Evolutionary conservation across 805 yeast genomes (phyloP).

Genomic region (Candida sanyiensis): DNA sequence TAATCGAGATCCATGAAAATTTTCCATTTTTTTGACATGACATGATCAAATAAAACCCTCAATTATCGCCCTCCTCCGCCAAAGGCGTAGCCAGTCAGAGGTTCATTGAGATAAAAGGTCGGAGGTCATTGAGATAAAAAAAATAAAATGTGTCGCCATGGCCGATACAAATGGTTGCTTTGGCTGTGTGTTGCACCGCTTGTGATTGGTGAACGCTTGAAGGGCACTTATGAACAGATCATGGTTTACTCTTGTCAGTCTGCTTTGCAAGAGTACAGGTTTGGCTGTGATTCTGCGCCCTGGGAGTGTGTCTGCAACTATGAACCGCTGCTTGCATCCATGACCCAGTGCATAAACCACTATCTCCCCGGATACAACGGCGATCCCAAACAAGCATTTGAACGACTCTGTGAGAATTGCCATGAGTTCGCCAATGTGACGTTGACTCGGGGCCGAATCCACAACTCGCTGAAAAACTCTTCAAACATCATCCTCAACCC

Average conservation of each 20-base stretch:
- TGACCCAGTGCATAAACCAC: constrained; percentile 18
- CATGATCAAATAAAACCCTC: too few relatives aligned
- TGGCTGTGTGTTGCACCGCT: too few relatives aligned
- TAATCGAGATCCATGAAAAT: not conserved
- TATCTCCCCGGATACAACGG: constrained; percentile 14
- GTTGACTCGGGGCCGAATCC: constrained; percentile 11
- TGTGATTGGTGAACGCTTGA: constrained; percentile 11
- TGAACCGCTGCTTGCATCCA: constrained; percentile 18
- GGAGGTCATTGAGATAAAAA: too few relatives aligned
- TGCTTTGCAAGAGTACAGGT: constrained; percentile 14
- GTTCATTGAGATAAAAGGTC: too few relatives aligned
- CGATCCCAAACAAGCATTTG: constrained; percentile 7
- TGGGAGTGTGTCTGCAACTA: constrained; percentile 20
- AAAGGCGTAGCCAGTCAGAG: too few relatives aligned
- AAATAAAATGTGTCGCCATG: too few relatives aligned
- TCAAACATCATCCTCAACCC: constrained; percentile 6
- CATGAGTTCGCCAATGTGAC: constrained; percentile 7
- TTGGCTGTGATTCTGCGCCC: constrained; percentile 15
- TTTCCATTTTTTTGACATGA: too few relatives aligned
- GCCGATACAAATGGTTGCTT: too few relatives aligned
- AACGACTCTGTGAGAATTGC: constrained; percentile 5
- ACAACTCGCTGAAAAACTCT: constrained; percentile 11
- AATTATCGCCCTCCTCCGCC: too few relatives aligned
- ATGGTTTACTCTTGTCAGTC: constrained; percentile 23
- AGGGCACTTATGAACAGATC: constrained; percentile 22